Base-by-base conservation (phyloP, 116 monocot genomes). In the Zostera marina region DNA sequence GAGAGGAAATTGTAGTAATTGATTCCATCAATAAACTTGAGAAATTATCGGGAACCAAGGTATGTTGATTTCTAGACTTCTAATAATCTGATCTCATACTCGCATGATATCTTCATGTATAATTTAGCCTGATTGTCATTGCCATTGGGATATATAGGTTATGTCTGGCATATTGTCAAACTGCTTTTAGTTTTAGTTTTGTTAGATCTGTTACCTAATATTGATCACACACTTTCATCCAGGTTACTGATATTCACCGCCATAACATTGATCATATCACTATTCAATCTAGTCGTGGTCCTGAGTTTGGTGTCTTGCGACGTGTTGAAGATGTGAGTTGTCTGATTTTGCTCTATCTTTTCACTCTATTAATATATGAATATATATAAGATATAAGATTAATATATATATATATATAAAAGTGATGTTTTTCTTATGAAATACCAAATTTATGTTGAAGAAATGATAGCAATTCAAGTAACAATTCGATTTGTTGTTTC, bases 291-390 rank as follows among this genome's bases (percentile, higher is more conserved):
- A 54, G 64, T 26, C 83, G 90, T 61, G 98, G 90, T 16, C 61
- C 85, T 48, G 61, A 77, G 16, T 85, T 73, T 63, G 94, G 85
- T 25, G 56, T 72, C 44, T 83, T 98, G 44, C 73, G 72, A 4
- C 90, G 98, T 66, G 98, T 98, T 63, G 98, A 98, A 54, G 98
- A 98, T 83, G 98, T 98, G 61, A 82, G 88, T 74, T 56, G 56
- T 13, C 9, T 11, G 6, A 48, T 15, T 2, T 32, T 32, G 32
- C 0, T 16, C 17, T n/a, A 17, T 19, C 8, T 51, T 21, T 13
- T n/a, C 7, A 8, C n/a, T 9, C 51, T 51, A 16, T 51, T 47
- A 47, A 13, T 16, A 47, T 47, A 19, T 51, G 1, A n/a, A n/a
- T n/a, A n/a, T n/a, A n/a, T n/a, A n/a, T n/a, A n/a, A n/a, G n/a